A percentile compares a stretch with the other conserved stretches of the same genome.
Evolutionary conservation across 805 yeast species (phyloP).

Genomic region (Torulaspora franciscae): DNA sequence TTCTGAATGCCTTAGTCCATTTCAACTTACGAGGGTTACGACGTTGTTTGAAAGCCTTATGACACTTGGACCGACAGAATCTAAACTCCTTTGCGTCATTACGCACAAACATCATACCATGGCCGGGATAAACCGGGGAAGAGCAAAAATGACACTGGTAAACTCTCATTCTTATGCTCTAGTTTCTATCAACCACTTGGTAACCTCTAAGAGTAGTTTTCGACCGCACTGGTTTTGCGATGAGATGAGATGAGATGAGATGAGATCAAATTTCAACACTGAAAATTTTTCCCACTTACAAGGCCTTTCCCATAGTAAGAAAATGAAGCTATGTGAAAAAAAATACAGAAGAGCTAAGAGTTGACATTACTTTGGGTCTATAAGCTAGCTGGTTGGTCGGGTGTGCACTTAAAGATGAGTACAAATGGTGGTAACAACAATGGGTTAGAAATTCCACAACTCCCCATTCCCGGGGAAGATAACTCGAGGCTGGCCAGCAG

Average conservation of each 20-base stretch:
- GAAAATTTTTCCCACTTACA: conserved; percentile 10
- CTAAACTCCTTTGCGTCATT: conserved; percentile 97
- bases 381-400: conserved; percentile 3
- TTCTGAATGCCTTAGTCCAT: conserved; percentile 99
- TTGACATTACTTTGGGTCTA: background rate
- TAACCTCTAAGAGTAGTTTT: background rate
- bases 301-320: background rate
- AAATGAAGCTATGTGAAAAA: conserved; percentile 4
- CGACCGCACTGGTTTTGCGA: conserved; percentile 4
- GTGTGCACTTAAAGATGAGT: conserved; percentile 2
- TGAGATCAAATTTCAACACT: conserved; percentile 10
- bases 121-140: conserved; percentile 90
- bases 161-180: conserved; percentile 56
- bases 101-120: conserved; percentile 96
- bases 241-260: conserved; percentile 27
- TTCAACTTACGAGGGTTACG: conserved; percentile 96
- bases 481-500: conserved; percentile 7
- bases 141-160: conserved; percentile 95
- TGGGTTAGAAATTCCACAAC: conserved; percentile 26
- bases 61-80: conserved; percentile 97
- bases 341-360: background rate
- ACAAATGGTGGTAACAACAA: conserved; percentile 7
- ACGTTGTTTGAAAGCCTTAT: conserved; percentile 94
- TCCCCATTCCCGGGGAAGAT: conserved; percentile 29
- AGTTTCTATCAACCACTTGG: background rate